phyloP scores from a whole-genome alignment of 345 rosid genomes.

The Eucalyptus microcorys region DNA sequence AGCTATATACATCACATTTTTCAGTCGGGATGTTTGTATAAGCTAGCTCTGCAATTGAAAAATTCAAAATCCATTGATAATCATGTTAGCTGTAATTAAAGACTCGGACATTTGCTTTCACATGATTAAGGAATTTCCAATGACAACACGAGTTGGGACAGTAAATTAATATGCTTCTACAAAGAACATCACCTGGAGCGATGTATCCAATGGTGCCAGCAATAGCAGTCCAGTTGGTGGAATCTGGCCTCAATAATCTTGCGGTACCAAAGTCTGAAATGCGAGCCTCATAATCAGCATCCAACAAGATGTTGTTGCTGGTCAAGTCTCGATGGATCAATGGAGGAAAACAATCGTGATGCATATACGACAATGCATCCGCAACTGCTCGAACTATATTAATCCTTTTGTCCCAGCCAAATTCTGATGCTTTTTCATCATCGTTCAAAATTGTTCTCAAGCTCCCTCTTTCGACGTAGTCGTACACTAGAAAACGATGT shows the following conservation, averaged over 20 bases:
- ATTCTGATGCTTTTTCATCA: accelerated
- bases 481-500: not conserved
- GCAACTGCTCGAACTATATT: not conserved
- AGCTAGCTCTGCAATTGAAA: constrained; percentile 1
- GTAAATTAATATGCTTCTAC: not conserved
- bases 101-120: not conserved
- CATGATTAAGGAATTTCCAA: not conserved
- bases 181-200: constrained; percentile 8
- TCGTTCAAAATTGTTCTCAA: not conserved
- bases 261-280: not conserved
- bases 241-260: not conserved
- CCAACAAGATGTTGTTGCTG: constrained; percentile 2
- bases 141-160: not conserved
- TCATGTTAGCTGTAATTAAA: not conserved
- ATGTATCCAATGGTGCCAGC: not conserved
- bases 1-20: constrained; percentile 7
- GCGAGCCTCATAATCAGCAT: not conserved
- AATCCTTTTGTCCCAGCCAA: not conserved
- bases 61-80: not conserved
- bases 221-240: not conserved
- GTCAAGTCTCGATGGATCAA: constrained; percentile 3
- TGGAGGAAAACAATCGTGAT: not conserved
- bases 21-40: not conserved
- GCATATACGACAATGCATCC: not conserved
- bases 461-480: not conserved